These are phyloP conservation scores for Dissophora globulifera DNA, from an alignment of 192 early-diverging fungal species.

Conservation along the genomic window DNA sequence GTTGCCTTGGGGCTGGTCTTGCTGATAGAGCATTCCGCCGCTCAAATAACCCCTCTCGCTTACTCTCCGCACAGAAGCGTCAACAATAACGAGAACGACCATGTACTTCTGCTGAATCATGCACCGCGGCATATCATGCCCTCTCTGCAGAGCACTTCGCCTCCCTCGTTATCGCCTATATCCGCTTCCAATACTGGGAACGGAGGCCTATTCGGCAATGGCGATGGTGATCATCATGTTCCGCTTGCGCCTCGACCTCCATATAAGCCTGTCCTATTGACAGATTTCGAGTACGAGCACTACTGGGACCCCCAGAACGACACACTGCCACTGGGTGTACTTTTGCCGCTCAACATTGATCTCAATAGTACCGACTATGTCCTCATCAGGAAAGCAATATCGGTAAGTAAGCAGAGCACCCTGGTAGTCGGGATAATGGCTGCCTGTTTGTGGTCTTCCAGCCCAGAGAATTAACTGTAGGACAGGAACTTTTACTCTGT, in stretches of 20 bases:
- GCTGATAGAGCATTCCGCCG: background rate
- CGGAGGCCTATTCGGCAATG: too few species aligned
- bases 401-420: conserved; percentile 7
- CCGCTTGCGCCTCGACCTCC: background rate
- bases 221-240: too few species aligned
- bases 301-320: conserved; percentile 12
- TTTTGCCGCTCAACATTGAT: conserved; percentile 5
- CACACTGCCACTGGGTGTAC: conserved; percentile 19
- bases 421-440: background rate
- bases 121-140: too few species aligned
- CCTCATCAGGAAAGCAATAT: background rate
- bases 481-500: background rate
- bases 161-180: background rate
- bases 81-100: too few species aligned
- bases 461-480: too few species aligned
- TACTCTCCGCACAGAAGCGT: background rate
- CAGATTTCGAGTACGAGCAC: conserved; percentile 18
- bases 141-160: too few species aligned
- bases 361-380: background rate
- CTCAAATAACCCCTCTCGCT: background rate
- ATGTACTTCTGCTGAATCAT: too few species aligned
- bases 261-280: conserved; percentile 12
- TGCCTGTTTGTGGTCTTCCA: too few species aligned
- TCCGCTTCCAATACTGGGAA: background rate
- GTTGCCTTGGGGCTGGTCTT: conserved; percentile 4